Evolutionary conservation across 257 asterid genomes (phyloP), one percentile per base, ranked within the genome.

Genomic region (Fraxinus pennsylvanica): DNA sequence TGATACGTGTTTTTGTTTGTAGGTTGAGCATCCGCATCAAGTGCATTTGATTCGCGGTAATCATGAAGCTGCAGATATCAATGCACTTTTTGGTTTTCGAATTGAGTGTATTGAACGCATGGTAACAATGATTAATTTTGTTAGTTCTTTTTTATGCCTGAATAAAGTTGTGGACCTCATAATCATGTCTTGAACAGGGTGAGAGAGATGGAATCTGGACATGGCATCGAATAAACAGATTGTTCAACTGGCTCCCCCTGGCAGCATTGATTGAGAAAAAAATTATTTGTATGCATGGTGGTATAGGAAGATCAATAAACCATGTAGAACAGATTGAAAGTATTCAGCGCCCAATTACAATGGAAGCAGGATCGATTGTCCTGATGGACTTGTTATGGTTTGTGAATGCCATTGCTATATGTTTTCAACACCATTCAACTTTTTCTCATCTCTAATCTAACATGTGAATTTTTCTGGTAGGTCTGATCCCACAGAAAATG

Each of bases 191-290:
- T 78, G 81, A 82, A 76, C 89, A 96, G 99, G 99, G 99, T 80
- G 99, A 96, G 91, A 90, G 99, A 88, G 99, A 96, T 89, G 99
- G 99, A 83, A 94, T 96, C 59, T 96, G 99, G 98, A 86, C 92
- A 38, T 93, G 99, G 99, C 97, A 96, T 81, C 94, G 98, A 72
- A 88, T 96, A 83, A 96, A 96, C 78, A 86, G 97, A 85, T 86
- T 96, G 85, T 96, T 96, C 83, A 96, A 96, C 85, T 96, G 99
- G 99, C 98, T 96, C 83, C 99, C 99, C 54, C 88, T 94, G 78
- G 97, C 99, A 63, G 99, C 99, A 32, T 82, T 92, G 81, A 92
- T 96, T 45, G 99, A 96, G 94, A 96, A 94, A 81, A 96, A 96
- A 77, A 96, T 94, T 36, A 90, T 96, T 39, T 93, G 99, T 83